These are phyloP conservation scores for Leccinum variicolor DNA, from an alignment of 768 basidiomycete species.

Conservation along the genomic window DNA sequence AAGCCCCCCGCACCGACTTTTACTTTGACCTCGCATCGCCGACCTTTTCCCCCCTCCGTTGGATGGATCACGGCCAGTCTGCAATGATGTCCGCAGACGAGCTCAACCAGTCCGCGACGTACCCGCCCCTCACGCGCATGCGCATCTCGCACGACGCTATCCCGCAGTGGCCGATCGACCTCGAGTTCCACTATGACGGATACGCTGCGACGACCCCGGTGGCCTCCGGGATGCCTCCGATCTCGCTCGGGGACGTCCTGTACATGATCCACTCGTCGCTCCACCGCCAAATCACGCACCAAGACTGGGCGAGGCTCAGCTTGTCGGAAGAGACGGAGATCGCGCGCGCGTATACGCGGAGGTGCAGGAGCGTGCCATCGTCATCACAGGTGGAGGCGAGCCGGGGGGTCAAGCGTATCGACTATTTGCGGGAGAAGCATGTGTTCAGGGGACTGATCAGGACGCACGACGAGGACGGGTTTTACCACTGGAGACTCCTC, in stretches of 20 bases:
- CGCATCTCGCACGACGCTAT: constrained; percentile 55
- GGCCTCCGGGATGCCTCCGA: constrained; percentile 31
- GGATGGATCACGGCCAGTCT: constrained; percentile 38
- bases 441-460: constrained; percentile 37
- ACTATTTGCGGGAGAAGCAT: constrained; percentile 35
- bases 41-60: constrained; percentile 42
- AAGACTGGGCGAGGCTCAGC: constrained; percentile 33
- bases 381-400: constrained; percentile 31
- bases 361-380: constrained; percentile 30
- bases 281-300: constrained; percentile 38
- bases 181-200: constrained; percentile 38
- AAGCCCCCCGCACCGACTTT: constrained; percentile 42
- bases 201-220: constrained; percentile 19
- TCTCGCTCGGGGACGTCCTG: constrained; percentile 60
- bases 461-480: constrained; percentile 28
- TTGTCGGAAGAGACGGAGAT: constrained; percentile 27
- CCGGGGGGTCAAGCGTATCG: constrained; percentile 38
- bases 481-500: constrained; percentile 29
- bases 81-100: constrained; percentile 41
- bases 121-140: constrained; percentile 51
- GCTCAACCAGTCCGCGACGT: constrained; percentile 50
- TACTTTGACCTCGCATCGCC: constrained; percentile 55
- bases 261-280: constrained; percentile 46
- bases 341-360: constrained; percentile 36
- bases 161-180: constrained; percentile 59